A percentile compares a stretch with the other conserved stretches of the same genome.
These are phyloP conservation scores for Saccharomycopsis capsularis DNA, from an alignment of 805 yeast genomes.

Conservation along the genomic window DNA sequence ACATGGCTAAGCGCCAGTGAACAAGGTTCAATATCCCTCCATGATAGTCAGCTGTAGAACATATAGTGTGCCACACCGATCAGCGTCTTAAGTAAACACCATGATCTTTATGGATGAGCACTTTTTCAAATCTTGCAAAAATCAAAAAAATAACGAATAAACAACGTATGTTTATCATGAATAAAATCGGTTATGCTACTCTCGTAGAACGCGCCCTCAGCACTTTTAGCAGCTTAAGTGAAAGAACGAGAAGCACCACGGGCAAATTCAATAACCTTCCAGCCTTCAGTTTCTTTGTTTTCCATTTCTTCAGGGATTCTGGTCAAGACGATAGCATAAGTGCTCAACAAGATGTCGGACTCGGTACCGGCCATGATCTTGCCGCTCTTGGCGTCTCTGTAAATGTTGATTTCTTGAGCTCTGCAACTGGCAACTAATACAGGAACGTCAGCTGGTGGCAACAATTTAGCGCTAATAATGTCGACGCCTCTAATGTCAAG, in stretches of 20 bases:
- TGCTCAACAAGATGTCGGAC: constrained; percentile 82
- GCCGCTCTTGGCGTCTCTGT: constrained; percentile 84
- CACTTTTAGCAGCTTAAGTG: constrained; percentile 2
- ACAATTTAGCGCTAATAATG: constrained; percentile 75
- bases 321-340: constrained; percentile 95
- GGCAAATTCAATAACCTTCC: constrained; percentile 92
- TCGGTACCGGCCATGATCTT: constrained; percentile 95
- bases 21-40: no score
- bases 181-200: no score
- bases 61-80: no score
- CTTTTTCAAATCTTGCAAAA: no score
- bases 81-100: no score
- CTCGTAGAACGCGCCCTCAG: no score
- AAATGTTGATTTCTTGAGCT: constrained; percentile 91
- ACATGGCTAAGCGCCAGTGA: no score
- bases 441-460: constrained; percentile 88
- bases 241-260: constrained; percentile 44
- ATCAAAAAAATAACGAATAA: neutral
- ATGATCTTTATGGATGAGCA: no score
- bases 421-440: constrained; percentile 90
- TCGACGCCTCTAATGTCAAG: constrained; percentile 95
- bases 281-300: constrained; percentile 88
- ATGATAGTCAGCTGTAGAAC: no score
- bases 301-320: constrained; percentile 89
- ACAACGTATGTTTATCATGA: no score